phyloP scores from a whole-genome alignment of 768 basidiomycete genomes.

The Austroboletus festivus region DNA sequence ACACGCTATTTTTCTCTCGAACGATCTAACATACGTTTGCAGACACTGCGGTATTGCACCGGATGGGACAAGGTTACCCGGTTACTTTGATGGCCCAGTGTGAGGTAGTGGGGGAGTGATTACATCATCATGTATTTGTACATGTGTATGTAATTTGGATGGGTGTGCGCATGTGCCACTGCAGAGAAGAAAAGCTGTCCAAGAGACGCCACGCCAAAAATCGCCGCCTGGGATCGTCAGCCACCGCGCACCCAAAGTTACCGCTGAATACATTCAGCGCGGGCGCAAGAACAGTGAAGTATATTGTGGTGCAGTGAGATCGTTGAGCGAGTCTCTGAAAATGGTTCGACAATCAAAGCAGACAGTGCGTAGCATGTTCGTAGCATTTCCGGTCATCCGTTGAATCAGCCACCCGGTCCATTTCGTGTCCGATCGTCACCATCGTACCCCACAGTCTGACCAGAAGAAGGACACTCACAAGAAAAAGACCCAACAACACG shows the following conservation, averaged over 20 bases:
- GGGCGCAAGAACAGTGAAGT: constrained; percentile 2
- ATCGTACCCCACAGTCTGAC: constrained; percentile 29
- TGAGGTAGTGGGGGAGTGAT: constrained; percentile 12
- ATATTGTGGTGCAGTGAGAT: constrained; percentile 12
- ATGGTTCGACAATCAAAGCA: constrained; percentile 35
- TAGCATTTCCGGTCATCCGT: constrained; percentile 8
- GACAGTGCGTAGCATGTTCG: constrained; percentile 30
- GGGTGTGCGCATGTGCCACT: constrained; percentile 6
- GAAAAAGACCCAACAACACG: constrained; percentile 35
- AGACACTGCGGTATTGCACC: constrained; percentile 56
- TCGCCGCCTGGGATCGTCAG: constrained; percentile 26
- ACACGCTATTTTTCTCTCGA: neutral
- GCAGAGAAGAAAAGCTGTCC: constrained; percentile 18
- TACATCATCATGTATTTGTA: constrained; percentile 21
- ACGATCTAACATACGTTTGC: constrained; percentile 4
- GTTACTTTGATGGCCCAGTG: constrained; percentile 29
- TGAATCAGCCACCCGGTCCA: constrained; percentile 23
- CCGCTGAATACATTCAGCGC: constrained; percentile 12
- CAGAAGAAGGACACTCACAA: constrained; percentile 42
- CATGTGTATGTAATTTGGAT: constrained; percentile 14
- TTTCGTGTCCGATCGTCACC: constrained; percentile 5
- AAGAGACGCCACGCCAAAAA: constrained; percentile 25
- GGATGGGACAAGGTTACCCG: constrained; percentile 47
- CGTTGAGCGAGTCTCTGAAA: constrained; percentile 14
- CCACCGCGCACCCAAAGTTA: constrained; percentile 22